Conservation (phyloP, 1,284 basidiomycete genomes). For the Tylopilus microsporus region DNA sequence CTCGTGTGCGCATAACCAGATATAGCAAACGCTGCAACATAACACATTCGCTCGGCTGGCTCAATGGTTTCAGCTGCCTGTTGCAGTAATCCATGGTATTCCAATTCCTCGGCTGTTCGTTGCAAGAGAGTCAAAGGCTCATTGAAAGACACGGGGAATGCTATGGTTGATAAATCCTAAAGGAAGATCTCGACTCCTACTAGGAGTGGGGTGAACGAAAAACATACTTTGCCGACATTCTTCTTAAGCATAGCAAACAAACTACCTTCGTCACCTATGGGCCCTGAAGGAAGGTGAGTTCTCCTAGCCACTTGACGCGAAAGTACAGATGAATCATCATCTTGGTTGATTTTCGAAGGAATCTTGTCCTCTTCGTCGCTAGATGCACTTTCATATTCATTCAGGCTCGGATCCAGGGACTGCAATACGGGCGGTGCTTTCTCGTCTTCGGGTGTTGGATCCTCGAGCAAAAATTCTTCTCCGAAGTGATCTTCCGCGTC, state of each 20-base stretch:
- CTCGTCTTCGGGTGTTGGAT: slow-evolving; percentile 41
- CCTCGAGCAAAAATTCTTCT: slow-evolving; percentile 66
- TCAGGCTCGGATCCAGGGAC: slow-evolving; percentile 40
- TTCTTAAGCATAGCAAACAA: slow-evolving; percentile 85
- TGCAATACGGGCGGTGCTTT: slow-evolving; percentile 38
- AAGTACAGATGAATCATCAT: slow-evolving; percentile 15
- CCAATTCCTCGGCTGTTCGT: slow-evolving; percentile 76
- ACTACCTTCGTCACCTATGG: slow-evolving; percentile 81
- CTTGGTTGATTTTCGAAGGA: slow-evolving; percentile 6
- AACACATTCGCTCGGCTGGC: slow-evolving; percentile 67
- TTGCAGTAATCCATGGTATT: slow-evolving; percentile 69
- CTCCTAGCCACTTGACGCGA: slow-evolving; percentile 47
- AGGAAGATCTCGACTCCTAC: not conserved
- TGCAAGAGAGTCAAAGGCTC: slow-evolving; percentile 83
- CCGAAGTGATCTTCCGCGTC: slow-evolving; percentile 60
- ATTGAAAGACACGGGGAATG: slow-evolving; percentile 84
- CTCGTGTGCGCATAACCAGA: slow-evolving; percentile 80
- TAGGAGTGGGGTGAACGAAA: not conserved
- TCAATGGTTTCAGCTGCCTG: slow-evolving; percentile 63
- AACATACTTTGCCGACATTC: slow-evolving; percentile 80
- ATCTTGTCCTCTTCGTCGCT: slow-evolving; percentile 38
- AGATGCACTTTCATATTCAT: slow-evolving; percentile 36
- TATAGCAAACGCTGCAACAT: slow-evolving; percentile 79
- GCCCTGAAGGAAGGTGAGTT: slow-evolving; percentile 59
- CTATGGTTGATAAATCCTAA: slow-evolving; percentile 80